Conservation (phyloP, 2,329 filamentous ascomycete genomes). For the Hypomyces rosellus region DNA sequence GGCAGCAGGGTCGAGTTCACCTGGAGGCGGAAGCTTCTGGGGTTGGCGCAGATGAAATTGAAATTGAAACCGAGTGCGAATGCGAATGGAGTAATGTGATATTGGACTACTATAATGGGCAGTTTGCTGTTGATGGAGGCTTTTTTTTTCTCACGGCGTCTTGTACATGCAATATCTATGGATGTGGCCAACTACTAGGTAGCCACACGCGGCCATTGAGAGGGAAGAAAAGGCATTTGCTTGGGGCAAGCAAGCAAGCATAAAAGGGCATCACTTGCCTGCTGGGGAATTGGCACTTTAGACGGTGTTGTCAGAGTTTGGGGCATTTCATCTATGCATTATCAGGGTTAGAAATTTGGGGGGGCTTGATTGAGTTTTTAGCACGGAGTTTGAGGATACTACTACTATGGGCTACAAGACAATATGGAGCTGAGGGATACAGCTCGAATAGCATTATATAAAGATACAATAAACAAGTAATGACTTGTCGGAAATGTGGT, state of each 20-base stretch:
- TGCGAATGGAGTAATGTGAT: conserved; percentile 1
- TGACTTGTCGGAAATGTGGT: no score
- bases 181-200: background rate
- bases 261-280: background rate
- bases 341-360: conserved; percentile 1
- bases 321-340: conserved; percentile 11
- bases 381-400: conserved; percentile 10
- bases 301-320: background rate
- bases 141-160: background rate
- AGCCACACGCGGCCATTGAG: background rate
- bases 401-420: conserved; percentile 1
- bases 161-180: background rate
- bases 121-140: background rate
- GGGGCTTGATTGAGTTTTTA: conserved; percentile 4
- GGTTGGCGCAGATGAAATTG: conserved; percentile 41
- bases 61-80: background rate
- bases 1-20: conserved; percentile 16
- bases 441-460: background rate
- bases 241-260: background rate
- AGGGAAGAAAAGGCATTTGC: background rate
- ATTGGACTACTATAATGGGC: background rate
- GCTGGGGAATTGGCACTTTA: background rate
- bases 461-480: no score
- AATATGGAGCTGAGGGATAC: conserved; percentile 5
- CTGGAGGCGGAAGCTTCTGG: conserved; percentile 47